Percentiles rank a stretch among this genome's conserved stretches.
phyloP scores from a whole-genome alignment of 805 yeast species.

The Allodekkera sacchari region DNA sequence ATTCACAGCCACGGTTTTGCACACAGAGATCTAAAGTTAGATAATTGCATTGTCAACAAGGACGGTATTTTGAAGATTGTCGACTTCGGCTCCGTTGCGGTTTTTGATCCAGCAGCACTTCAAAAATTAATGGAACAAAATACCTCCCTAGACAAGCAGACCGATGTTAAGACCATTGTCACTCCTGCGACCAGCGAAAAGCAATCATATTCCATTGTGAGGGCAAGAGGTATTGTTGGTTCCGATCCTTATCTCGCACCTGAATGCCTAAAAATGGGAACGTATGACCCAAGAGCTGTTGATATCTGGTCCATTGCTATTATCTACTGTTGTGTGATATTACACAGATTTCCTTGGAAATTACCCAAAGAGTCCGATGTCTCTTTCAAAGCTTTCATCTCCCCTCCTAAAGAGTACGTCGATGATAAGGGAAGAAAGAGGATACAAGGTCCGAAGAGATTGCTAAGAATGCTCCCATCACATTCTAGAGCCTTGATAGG shows the following conservation, averaged over 20 bases:
- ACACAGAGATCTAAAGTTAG: slow-evolving; percentile 87
- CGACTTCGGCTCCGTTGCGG: slow-evolving; percentile 90
- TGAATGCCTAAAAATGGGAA: slow-evolving; percentile 52
- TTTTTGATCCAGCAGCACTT: slow-evolving; percentile 47
- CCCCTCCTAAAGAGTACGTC: slow-evolving; percentile 14
- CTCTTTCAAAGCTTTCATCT: slow-evolving; percentile 61
- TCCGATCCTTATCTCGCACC: slow-evolving; percentile 96
- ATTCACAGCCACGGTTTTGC: slow-evolving; percentile 80
- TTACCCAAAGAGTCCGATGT: slow-evolving; percentile 74
- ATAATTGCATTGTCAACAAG: slow-evolving; percentile 78
- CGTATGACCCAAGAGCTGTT: slow-evolving; percentile 78
- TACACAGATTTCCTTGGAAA: slow-evolving; percentile 92
- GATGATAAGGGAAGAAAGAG: slow-evolving; percentile 20
- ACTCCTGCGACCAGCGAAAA: not conserved
- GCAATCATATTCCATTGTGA: slow-evolving; percentile 28
- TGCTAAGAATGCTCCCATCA: slow-evolving; percentile 63
- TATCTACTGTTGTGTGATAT: slow-evolving; percentile 82
- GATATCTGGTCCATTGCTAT: slow-evolving; percentile 95
- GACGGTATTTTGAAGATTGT: slow-evolving; percentile 77
- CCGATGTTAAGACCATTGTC: not conserved
- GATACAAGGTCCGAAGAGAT: slow-evolving; percentile 56
- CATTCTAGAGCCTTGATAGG: slow-evolving; percentile 54
- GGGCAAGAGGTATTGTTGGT: slow-evolving; percentile 84
- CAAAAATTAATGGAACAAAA: no score
- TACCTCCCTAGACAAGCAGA: no score